Base-by-base conservation (phyloP, 192 early-diverging fungal genomes). In the Gonapodya prolifera region DNA sequence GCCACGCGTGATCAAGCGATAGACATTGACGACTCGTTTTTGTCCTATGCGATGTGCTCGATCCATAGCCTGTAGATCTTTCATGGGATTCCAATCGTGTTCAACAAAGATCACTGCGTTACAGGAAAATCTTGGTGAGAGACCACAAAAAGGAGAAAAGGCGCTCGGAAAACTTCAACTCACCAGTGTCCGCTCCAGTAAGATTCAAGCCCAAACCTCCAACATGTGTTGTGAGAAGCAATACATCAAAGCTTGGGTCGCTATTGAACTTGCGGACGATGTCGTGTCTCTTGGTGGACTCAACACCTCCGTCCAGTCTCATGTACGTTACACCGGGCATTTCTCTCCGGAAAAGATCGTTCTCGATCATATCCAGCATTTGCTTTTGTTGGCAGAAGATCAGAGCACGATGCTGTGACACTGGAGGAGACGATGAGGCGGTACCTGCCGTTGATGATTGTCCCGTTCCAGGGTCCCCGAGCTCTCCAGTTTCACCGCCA, bases 61-160 rank as follows among this genome's bases (percentile, higher is more conserved):
- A 83, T 99, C 98, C 98, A 98, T 98, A 0, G 98, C 98, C 82
- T 99, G 98, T 76, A 98, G 82, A 85, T 99, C 98, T 83, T 96
- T 98, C 87, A 96, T 96, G 1, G 98, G 98, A 80, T 99, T 99
- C 91, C 96, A 99, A 79, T 99, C 98, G 80, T 98, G 98, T 81
- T 99, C 98, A 8, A 98, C 93, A 88, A 32, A 61, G 45, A 61
- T 61, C 18, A 32, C 71, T 32, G 32, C 16, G 18, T 32, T n/a
- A n/a, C n/a, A n/a, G n/a, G n/a, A n/a, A n/a, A n/a, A n/a, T n/a
- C n/a, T n/a, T n/a, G n/a, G n/a, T n/a, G n/a, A n/a, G n/a, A n/a
- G n/a, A n/a, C n/a, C n/a, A n/a, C n/a, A n/a, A n/a, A n/a, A 29
- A 32, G 18, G 29, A 30, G 71, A 30, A 8, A 73, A 29, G 71